A percentile compares a stretch with the other conserved stretches of the same genome.
Conservation (phyloP, 176 grass and related monocot species). For the Oryza glaberrima region DNA sequence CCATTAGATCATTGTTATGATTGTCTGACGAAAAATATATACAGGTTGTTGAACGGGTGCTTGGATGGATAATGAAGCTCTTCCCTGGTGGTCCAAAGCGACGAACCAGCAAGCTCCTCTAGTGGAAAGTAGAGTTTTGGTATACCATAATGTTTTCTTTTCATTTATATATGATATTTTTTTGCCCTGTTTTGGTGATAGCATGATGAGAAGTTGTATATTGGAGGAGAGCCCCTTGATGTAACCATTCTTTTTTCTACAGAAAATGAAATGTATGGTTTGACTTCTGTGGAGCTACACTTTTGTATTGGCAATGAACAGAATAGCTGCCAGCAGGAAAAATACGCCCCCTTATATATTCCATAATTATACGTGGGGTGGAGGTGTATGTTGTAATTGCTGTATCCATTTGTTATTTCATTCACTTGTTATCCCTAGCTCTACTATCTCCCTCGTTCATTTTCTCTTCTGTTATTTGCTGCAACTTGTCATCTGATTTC, state of each 20-base stretch:
- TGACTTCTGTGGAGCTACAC: constrained; percentile 32
- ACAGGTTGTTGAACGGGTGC: constrained; percentile 91
- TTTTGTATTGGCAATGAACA: constrained; percentile 50
- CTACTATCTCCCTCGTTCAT: neutral
- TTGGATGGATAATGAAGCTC: constrained; percentile 99
- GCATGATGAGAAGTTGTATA: constrained; percentile 61
- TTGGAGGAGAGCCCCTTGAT: constrained; percentile 44
- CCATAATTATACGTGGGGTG: constrained; percentile 17
- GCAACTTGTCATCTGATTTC: neutral
- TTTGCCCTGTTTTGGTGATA: constrained; percentile 53
- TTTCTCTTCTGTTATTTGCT: neutral
- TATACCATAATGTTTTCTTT: constrained; percentile 47
- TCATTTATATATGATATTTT: constrained; percentile 36
- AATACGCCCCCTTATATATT: constrained; percentile 16
- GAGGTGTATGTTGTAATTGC: constrained; percentile 23
- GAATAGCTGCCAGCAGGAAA: constrained; percentile 17
- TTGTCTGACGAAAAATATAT: constrained; percentile 22
- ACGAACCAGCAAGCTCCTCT: constrained; percentile 94
- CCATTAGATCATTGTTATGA: neutral
- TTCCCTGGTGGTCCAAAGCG: constrained; percentile 95
- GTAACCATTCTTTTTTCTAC: constrained; percentile 66
- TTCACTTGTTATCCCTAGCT: neutral
- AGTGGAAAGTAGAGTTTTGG: constrained; percentile 47
- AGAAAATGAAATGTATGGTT: constrained; percentile 50
- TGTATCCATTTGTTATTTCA: constrained; percentile 8